Conservation (phyloP, 2,329 filamentous ascomycete species). For the Pestalotiopsis sp. region DNA sequence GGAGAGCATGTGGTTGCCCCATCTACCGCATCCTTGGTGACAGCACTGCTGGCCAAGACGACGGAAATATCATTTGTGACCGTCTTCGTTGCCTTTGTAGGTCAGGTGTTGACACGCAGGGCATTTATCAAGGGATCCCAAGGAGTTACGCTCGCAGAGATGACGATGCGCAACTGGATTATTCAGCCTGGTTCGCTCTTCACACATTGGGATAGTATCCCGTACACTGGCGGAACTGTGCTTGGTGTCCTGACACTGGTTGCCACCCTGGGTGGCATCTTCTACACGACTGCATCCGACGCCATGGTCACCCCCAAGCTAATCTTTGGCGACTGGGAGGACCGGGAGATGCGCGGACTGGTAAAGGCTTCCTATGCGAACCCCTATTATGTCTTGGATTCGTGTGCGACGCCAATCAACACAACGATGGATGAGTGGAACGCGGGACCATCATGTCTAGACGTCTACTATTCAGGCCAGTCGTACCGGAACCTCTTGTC, state of each 20-base stretch:
- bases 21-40: slow-evolving; percentile 67
- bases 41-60: slow-evolving; percentile 72
- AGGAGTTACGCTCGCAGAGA: slow-evolving; percentile 74
- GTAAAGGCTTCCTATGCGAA: slow-evolving; percentile 69
- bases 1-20: slow-evolving; percentile 53
- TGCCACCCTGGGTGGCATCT: slow-evolving; percentile 66
- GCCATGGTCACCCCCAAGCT: slow-evolving; percentile 76
- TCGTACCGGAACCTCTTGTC: slow-evolving; percentile 70
- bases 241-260: slow-evolving; percentile 67
- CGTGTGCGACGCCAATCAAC: slow-evolving; percentile 65
- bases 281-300: slow-evolving; percentile 79
- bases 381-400: slow-evolving; percentile 50
- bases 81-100: slow-evolving; percentile 73
- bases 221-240: slow-evolving; percentile 64
- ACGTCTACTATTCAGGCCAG: slow-evolving; percentile 71
- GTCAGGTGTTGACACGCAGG: slow-evolving; percentile 73
- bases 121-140: slow-evolving; percentile 62
- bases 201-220: slow-evolving; percentile 67
- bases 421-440: slow-evolving; percentile 38
- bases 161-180: slow-evolving; percentile 78
- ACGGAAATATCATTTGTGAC: slow-evolving; percentile 81
- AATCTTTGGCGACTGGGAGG: slow-evolving; percentile 56
- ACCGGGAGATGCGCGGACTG: slow-evolving; percentile 52
- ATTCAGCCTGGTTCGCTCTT: slow-evolving; percentile 72
- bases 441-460: slow-evolving; percentile 61